Conservation (phyloP, 208 protist species). For the Crithidia brevicula region DNA sequence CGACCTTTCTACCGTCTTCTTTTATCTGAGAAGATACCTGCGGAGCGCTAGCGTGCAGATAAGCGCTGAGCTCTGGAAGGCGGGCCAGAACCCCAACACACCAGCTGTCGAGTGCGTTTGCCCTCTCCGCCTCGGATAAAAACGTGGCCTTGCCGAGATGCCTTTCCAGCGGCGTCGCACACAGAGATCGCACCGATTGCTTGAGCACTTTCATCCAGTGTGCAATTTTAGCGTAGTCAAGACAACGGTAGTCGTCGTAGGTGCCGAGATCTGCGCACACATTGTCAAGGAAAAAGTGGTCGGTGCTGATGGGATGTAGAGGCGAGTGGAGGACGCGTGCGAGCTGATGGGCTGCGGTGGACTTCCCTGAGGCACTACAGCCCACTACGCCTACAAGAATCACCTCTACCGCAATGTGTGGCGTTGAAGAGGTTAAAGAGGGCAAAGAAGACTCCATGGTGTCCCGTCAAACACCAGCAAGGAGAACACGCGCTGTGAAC, state of each 20-base stretch:
- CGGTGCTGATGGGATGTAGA: slow-evolving; percentile 53
- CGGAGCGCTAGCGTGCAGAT: neutral
- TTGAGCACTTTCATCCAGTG: slow-evolving; percentile 24
- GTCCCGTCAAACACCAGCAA: neutral
- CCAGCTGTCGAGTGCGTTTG: slow-evolving; percentile 1
- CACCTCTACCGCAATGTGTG: neutral
- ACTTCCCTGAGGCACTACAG: slow-evolving; percentile 69
- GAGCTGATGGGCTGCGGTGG: slow-evolving; percentile 43
- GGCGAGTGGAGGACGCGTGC: slow-evolving; percentile 43
- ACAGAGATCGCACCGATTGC: neutral
- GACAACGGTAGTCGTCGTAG: slow-evolving; percentile 64
- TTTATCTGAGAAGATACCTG: too few relatives aligned
- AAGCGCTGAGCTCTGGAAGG: neutral
- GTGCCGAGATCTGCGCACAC: slow-evolving; percentile 43
- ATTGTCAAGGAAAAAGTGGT: slow-evolving; percentile 47
- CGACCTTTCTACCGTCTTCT: too few relatives aligned
- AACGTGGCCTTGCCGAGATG: too few relatives aligned
- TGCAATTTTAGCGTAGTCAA: slow-evolving; percentile 29
- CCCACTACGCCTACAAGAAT: slow-evolving; percentile 48
- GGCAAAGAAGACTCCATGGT: too few relatives aligned
- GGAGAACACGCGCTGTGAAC: too few relatives aligned
- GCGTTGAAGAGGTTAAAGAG: neutral
- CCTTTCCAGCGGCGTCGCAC: neutral
- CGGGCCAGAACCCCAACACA: neutral
- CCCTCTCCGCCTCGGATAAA: neutral